Base-by-base conservation (phyloP, 805 yeast species). In the Candida xiaguanensis region DNA sequence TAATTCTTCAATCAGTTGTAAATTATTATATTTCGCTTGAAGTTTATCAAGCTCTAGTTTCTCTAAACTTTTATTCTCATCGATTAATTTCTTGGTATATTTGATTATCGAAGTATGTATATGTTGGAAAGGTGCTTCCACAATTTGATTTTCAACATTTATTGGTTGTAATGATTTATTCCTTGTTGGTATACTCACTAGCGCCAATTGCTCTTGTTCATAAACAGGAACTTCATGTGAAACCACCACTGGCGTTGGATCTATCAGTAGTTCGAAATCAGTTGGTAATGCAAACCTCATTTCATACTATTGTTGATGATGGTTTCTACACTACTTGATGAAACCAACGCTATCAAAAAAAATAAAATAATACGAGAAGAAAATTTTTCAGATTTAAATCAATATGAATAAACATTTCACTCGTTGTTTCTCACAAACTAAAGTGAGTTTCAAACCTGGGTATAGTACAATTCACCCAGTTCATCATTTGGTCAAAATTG, bases 381-480 rank as follows among this genome's bases (percentile, higher is more conserved):
- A 31, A 31, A 38, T 31, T 31, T 27, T 28, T 27, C 31, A 26
- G 20, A 12, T n/a, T n/a, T n/a, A n/a, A n/a, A 18, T 16, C 34
- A 25, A 20, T 15, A 50, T 44, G 48, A 49, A 40, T 48, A 55
- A 41, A 43, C 53, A 46, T 46, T 50, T 54, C 42, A 46, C 51
- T 45, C 60, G 65, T 58, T 56, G 45, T 52, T 45, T 66, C 50
- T 37, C 63, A 53, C 27, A 63, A 63, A 42, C 74, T 65, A 58
- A 74, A 74, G 36, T 83, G 79, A 22, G 77, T 75, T 36, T 47
- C 33, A 65, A 55, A 40, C 48, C 70, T 11, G 71, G 71, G 7
- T 68, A 67, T 59, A 83, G 95, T 28, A 75, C 86, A 37, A 90
- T 87, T 26, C 77, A 83, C 36, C 98, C 99, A 1, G 95, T 91